Percentiles rank a stretch among this genome's conserved stretches.
phyloP scores from a whole-genome alignment of 768 basidiomycete genomes.

The Leccinum subtestaceum region DNA sequence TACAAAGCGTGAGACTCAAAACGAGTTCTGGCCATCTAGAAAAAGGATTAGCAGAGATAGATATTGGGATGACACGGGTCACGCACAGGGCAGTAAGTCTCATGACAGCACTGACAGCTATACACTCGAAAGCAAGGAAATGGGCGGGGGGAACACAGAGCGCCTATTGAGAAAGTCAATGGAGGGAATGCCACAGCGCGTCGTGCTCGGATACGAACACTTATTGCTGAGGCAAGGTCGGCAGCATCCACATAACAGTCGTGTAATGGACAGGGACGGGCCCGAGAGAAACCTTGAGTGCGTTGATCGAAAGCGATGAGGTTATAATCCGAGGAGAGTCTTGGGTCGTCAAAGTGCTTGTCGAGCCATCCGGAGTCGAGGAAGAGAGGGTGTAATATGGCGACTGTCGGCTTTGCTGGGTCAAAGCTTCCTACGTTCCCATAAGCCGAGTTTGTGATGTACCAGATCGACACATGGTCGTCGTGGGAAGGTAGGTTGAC shows the following conservation, averaged over 20 bases:
- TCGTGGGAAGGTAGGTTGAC: conserved; percentile 59
- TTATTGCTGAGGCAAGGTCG: conserved; percentile 65
- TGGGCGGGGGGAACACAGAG: conserved; percentile 68
- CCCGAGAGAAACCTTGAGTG: conserved; percentile 54
- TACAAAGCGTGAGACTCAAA: conserved; percentile 64
- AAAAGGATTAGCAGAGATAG: conserved; percentile 7
- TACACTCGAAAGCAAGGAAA: conserved; percentile 64
- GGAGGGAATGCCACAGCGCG: neutral
- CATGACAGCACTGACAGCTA: conserved; percentile 55
- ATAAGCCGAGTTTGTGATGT: conserved; percentile 59
- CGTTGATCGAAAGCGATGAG: conserved; percentile 76
- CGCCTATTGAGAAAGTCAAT: conserved; percentile 35
- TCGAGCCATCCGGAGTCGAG: conserved; percentile 69
- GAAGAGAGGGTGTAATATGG: conserved; percentile 65
- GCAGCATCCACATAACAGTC: conserved; percentile 81
- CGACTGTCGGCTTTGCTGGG: conserved; percentile 60
- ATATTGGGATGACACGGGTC: neutral
- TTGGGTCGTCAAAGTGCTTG: conserved; percentile 63
- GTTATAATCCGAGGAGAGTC: conserved; percentile 58
- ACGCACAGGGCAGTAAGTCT: conserved; percentile 67
- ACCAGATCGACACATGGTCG: conserved; percentile 72
- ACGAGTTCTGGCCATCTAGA: conserved; percentile 70
- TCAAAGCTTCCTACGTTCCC: conserved; percentile 67
- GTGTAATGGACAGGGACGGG: conserved; percentile 51
- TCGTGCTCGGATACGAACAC: conserved; percentile 40